phyloP scores from a whole-genome alignment of 2,329 filamentous ascomycete genomes.

The Beauveria sp. region DNA sequence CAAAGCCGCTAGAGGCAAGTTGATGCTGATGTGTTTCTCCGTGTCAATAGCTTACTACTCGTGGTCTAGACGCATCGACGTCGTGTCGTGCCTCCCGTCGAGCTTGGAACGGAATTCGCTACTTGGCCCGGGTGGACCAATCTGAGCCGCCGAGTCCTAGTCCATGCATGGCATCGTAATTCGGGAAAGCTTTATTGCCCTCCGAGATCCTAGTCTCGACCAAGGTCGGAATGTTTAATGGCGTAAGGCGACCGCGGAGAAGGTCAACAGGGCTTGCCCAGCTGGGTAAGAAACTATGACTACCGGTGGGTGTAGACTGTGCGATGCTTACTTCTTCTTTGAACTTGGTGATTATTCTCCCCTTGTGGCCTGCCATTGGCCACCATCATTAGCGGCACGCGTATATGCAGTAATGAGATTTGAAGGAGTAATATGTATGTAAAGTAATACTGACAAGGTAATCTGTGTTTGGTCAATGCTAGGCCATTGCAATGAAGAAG shows the following conservation, averaged over 20 bases:
- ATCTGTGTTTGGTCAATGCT: too few relatives aligned
- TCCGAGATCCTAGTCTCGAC: slow-evolving; percentile 2
- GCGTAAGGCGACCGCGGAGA: background rate
- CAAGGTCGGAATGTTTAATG: background rate
- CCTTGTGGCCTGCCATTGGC: too few relatives aligned
- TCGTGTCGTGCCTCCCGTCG: background rate
- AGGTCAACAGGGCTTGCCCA: background rate
- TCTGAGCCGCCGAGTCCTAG: background rate
- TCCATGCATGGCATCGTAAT: background rate
- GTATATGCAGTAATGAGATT: background rate
- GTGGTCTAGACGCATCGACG: background rate
- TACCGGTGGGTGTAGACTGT: background rate
- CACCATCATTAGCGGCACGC: background rate
- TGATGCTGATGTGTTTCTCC: background rate
- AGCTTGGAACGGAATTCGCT: background rate
- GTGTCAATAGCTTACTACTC: background rate
- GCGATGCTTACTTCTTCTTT: background rate
- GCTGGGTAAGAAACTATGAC: background rate
- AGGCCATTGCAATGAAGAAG: background rate
- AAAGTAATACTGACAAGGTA: background rate
- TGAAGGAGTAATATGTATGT: background rate
- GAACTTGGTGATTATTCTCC: too few relatives aligned
- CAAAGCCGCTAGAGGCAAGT: background rate
- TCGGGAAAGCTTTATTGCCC: background rate
- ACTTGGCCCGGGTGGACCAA: background rate